Evolutionary conservation across 129 eudicot species (phyloP), one percentile per base, ranked within the genome.

Genomic region (Flaveria trinervia): DNA sequence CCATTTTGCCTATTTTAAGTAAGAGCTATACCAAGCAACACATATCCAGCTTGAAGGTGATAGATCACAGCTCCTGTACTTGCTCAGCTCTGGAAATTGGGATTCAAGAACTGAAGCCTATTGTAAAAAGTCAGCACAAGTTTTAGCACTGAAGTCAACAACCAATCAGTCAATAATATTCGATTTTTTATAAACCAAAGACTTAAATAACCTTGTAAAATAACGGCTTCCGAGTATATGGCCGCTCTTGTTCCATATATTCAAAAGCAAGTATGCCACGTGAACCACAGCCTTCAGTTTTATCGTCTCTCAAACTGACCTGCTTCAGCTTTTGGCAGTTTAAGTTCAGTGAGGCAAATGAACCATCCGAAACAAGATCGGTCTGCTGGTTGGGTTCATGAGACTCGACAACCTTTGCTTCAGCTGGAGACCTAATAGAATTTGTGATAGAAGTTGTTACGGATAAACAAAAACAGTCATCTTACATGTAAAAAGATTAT

Each of bases 1-100:
- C 74, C 43, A 48, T 56, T 17, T 20, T 17, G 33, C 68, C 20
- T 55, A 68, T 17, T 39, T 18, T 56, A 69, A 71, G 9, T 74
- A 44, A 61, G 71, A 46, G n/a, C 16, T 26, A 45, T 74, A 75
- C 97, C 97, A 92, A 73, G 96, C 93, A n/a, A 92, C 87, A 65
- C 87, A 79, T 33, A 92, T 68, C 97, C 97, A 91, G 84, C 97
- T 91, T 61, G 87, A 10, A 39, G 92, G 86, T 23, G 78, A 77
- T n/a, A 91, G 65, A 77, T 91, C 97, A 62, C 85, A 85, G 82
- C 97, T 91, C 79, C 71, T 75, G 74, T 69, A 86, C 6, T 18
- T 80, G 75, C 43, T 74, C 72, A 92, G 88, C 80, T 84, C 86
- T 26, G 96, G 92, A 82, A 59, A 81, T 59, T 22, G 61, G 20